phyloP scores from a whole-genome alignment of 805 yeast species.

The Yamadazyma tumulicola region DNA sequence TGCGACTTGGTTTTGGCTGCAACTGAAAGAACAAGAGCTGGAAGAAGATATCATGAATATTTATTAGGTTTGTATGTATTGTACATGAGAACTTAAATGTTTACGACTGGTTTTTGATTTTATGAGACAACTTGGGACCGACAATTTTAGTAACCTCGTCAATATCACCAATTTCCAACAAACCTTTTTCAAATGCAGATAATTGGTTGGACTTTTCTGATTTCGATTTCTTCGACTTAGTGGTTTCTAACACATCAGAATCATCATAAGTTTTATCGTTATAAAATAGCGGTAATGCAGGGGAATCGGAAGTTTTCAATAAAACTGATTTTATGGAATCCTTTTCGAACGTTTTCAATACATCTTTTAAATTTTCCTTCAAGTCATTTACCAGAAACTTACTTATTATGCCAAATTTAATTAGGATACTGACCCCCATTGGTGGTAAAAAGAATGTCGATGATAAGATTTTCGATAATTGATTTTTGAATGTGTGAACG shows the following conservation, averaged over 20 bases:
- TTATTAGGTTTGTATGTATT: too few relatives aligned
- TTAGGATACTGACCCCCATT: conserved; percentile 62
- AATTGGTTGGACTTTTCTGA: conserved; percentile 38
- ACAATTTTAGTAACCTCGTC: conserved; percentile 65
- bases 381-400: conserved; percentile 40
- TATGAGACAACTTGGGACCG: conserved; percentile 48
- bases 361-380: conserved; percentile 56
- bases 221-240: conserved; percentile 12
- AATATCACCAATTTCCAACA: conserved; percentile 77
- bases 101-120: conserved; percentile 8
- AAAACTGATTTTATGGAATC: conserved; percentile 53
- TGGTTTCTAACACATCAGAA: conserved; percentile 40
- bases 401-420: conserved; percentile 61
- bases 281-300: conserved; percentile 80
- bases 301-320: conserved; percentile 68
- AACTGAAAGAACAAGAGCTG: too few relatives aligned
- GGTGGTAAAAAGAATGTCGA: conserved; percentile 67
- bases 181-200: conserved; percentile 66
- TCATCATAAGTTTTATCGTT: conserved; percentile 53
- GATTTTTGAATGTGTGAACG: conserved; percentile 50
- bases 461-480: conserved; percentile 53
- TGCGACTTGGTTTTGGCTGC: too few relatives aligned
- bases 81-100: not conserved
- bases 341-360: conserved; percentile 45
- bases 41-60: too few relatives aligned